A percentile compares a stretch with the other conserved stretches of the same genome.
Conservation (phyloP, 257 asterid species). For the Solanum okadae region DNA sequence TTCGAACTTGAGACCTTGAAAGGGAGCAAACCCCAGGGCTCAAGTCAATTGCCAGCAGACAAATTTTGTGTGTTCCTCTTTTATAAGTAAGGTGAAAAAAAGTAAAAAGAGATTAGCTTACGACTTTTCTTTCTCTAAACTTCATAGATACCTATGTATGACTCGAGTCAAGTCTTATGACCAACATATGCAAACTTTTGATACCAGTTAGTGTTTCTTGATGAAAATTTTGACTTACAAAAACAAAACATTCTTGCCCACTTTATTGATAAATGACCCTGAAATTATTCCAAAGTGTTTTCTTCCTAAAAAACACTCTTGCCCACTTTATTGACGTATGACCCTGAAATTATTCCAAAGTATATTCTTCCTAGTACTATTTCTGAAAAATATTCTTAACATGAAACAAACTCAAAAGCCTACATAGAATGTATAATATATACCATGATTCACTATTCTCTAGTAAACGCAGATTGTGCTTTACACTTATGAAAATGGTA, state of each 20-base stretch:
- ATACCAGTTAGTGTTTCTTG: background rate
- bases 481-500: background rate
- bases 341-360: background rate
- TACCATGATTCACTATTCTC: background rate
- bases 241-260: background rate
- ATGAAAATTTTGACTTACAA: background rate
- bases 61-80: background rate
- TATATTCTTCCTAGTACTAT: background rate
- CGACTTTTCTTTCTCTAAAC: background rate
- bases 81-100: background rate
- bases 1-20: too few species aligned
- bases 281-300: background rate
- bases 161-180: background rate
- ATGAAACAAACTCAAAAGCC: background rate
- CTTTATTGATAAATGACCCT: background rate
- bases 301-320: background rate
- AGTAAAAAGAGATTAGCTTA: background rate
- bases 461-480: background rate
- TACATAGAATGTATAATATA: background rate
- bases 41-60: too few species aligned
- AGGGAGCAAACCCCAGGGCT: too few species aligned
- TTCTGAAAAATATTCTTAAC: background rate
- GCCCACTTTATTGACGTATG: background rate
- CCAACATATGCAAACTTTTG: background rate
- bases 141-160: background rate